Conservation (phyloP, 2,329 filamentous ascomycete species). For the Blastomyces percursus region DNA sequence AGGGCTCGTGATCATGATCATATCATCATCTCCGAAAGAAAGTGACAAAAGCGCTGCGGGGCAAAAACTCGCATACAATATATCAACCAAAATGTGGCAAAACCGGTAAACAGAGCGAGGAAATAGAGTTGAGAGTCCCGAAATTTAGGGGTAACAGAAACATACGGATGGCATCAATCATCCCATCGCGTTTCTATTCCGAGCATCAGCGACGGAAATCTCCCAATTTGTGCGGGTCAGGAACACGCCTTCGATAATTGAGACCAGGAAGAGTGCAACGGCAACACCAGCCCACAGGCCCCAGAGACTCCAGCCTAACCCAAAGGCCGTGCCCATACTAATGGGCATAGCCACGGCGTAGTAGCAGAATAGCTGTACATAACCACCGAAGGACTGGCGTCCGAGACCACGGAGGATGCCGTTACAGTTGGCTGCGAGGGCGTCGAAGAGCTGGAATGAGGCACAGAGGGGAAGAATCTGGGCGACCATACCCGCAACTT, state of each 20-base stretch:
- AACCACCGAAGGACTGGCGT: conserved; percentile 79
- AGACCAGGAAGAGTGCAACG: conserved; percentile 54
- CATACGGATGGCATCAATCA: conserved; percentile 15
- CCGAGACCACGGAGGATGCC: conserved; percentile 80
- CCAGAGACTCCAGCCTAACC: conserved; percentile 60
- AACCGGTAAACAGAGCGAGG: not conserved
- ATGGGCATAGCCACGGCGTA: conserved; percentile 79
- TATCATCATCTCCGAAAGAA: not conserved
- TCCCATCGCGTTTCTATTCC: conserved; percentile 42
- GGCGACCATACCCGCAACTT: conserved; percentile 59
- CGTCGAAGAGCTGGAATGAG: conserved; percentile 82
- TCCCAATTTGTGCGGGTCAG: conserved; percentile 47
- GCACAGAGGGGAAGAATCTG: conserved; percentile 68
- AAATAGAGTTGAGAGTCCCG: too few relatives aligned
- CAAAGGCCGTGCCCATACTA: conserved; percentile 67
- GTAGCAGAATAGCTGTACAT: conserved; percentile 75
- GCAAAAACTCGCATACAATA: not conserved
- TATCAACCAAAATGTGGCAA: not conserved
- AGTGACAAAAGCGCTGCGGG: not conserved
- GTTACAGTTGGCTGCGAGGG: conserved; percentile 65
- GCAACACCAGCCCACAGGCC: conserved; percentile 76
- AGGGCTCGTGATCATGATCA: not conserved
- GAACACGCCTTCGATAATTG: conserved; percentile 46
- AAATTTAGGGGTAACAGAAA: not conserved
- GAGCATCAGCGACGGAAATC: conserved; percentile 49